Evolutionary conservation across 257 asterid species (phyloP).

Genomic region (Solanum neorickii): DNA sequence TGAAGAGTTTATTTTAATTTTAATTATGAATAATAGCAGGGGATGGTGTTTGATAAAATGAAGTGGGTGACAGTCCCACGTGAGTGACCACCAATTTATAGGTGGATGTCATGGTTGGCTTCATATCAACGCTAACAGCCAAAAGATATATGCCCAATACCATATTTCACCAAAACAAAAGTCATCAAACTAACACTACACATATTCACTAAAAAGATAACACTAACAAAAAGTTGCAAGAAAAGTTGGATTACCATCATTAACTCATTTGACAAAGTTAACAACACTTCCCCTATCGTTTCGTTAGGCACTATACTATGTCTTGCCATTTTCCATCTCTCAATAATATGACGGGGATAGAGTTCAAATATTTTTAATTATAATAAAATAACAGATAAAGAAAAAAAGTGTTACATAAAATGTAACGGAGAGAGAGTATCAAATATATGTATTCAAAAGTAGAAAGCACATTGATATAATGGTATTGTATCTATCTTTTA

Average conservation of each 20-base stretch:
- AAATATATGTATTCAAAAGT: neutral
- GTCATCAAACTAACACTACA: neutral
- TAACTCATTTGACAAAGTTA: constrained; percentile 39
- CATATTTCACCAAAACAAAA: neutral
- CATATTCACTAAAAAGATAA: constrained; percentile 17
- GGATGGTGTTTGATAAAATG: neutral
- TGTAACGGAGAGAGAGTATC: neutral
- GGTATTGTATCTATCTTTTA: neutral
- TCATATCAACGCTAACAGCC: constrained; percentile 85
- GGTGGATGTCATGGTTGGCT: constrained; percentile 85
- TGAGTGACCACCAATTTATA: constrained; percentile 34
- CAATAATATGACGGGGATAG: constrained; percentile 1
- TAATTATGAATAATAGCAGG: too few relatives aligned
- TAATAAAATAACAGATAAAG: too few relatives aligned
- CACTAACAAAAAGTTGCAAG: constrained; percentile 14
- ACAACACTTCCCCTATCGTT: neutral
- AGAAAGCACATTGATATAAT: neutral
- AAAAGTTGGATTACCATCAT: constrained; percentile 38
- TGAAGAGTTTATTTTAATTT: neutral
- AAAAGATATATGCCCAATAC: constrained; percentile 25
- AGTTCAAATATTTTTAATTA: too few relatives aligned
- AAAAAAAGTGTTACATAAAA: too few relatives aligned
- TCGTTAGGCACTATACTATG: neutral
- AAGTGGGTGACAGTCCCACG: constrained; percentile 52
- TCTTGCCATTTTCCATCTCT: neutral